Evolutionary conservation across 176 grass and related monocot species (phyloP).

Genomic region (Puya raimondii): DNA sequence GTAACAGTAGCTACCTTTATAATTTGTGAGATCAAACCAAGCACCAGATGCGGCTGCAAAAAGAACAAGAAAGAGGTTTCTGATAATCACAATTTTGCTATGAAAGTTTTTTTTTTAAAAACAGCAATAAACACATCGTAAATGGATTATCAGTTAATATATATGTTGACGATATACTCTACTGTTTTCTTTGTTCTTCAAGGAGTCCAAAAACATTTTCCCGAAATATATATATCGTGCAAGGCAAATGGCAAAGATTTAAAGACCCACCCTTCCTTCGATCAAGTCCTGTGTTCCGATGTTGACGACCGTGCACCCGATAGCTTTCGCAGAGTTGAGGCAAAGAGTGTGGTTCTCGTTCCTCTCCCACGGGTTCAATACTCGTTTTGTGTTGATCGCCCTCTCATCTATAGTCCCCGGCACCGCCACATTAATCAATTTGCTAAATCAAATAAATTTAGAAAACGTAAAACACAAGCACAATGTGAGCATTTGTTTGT

Average conservation of each 20-base stretch:
- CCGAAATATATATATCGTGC: background rate
- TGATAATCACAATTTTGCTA: conserved; percentile 8
- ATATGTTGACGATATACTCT: too few species aligned
- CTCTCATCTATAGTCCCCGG: conserved; percentile 97
- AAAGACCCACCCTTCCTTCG: conserved; percentile 77
- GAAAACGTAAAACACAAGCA: conserved; percentile 16
- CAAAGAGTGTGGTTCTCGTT: conserved; percentile 98
- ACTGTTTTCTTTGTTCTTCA: too few species aligned
- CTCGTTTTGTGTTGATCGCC: conserved; percentile 97
- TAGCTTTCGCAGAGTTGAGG: conserved; percentile 99
- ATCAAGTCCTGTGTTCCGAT: conserved; percentile 98
- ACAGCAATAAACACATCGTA: background rate
- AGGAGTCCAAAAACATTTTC: too few species aligned
- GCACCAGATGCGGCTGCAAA: conserved; percentile 86
- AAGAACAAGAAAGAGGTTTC: conserved; percentile 15
- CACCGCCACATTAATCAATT: conserved; percentile 97
- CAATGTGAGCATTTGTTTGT: background rate
- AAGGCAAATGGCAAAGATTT: background rate
- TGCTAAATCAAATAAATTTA: conserved; percentile 48
- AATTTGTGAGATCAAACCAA: conserved; percentile 98
- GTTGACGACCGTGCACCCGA: conserved; percentile 94
- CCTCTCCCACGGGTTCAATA: conserved; percentile 95
- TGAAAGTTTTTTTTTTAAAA: too few species aligned
- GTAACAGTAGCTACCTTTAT: conserved; percentile 60
- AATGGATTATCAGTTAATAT: too few species aligned